Evolutionary conservation across 2,329 filamentous ascomycete genomes (phyloP).

Genomic region (Lecanosticta acicola): DNA sequence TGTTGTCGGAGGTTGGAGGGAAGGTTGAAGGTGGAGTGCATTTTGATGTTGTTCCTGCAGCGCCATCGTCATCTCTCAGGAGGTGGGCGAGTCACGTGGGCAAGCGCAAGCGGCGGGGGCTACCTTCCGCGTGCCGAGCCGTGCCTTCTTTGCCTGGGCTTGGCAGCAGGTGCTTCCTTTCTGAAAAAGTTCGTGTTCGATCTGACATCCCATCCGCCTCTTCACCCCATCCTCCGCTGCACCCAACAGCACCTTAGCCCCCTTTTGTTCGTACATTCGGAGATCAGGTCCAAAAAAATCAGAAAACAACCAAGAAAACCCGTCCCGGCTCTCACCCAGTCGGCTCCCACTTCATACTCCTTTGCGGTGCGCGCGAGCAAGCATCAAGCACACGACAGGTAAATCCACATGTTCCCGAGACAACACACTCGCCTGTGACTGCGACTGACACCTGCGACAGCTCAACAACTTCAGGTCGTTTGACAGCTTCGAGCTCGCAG

Average conservation of each 20-base stretch:
- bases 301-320: conserved; percentile 33
- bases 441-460: conserved; percentile 3
- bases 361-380: conserved; percentile 1
- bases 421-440: background rate
- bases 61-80: too few species aligned
- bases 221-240: conserved; percentile 6
- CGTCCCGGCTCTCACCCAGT: conserved; percentile 22
- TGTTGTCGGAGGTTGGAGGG: too few species aligned
- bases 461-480: conserved; percentile 9
- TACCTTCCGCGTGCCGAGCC: too few species aligned
- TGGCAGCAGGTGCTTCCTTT: background rate
- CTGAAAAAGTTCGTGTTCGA: conserved; percentile 4
- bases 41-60: too few species aligned
- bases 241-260: conserved; percentile 8
- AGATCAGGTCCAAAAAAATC: conserved; percentile 36
- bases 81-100: too few species aligned
- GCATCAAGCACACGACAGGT: conserved; percentile 8
- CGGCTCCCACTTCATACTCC: conserved; percentile 12
- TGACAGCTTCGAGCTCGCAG: conserved; percentile 1
- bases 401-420: conserved; percentile 5
- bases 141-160: background rate
- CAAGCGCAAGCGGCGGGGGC: too few species aligned
- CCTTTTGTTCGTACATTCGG: conserved; percentile 16
- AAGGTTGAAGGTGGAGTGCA: too few species aligned
- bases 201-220: conserved; percentile 6